These are phyloP conservation scores for Phytomonas francai DNA, from an alignment of 208 protist genomes.

Conservation along the genomic window DNA sequence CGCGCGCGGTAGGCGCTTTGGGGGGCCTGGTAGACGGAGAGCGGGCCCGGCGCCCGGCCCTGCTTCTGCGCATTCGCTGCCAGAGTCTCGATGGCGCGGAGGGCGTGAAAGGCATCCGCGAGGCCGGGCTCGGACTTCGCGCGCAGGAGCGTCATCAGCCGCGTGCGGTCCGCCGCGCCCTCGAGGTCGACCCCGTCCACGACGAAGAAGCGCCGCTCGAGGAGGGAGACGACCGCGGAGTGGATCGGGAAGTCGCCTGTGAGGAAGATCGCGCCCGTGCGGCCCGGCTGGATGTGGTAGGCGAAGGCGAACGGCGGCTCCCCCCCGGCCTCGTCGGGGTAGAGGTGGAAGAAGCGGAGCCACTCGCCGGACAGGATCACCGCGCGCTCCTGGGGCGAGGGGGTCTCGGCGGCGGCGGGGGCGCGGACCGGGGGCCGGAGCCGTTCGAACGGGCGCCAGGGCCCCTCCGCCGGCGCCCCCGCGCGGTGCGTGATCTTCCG, in stretches of 20 bases:
- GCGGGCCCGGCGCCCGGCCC: constrained; percentile 66
- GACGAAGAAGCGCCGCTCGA: constrained; percentile 75
- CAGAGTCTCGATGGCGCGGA: constrained; percentile 66
- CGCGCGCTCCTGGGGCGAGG: constrained; percentile 76
- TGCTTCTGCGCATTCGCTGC: constrained; percentile 80
- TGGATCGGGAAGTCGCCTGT: constrained; percentile 65
- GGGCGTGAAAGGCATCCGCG: constrained; percentile 35
- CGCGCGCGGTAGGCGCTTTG: constrained; percentile 53
- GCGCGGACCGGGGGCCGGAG: constrained; percentile 29
- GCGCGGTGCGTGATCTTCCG: constrained; percentile 1
- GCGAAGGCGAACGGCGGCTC: constrained; percentile 58
- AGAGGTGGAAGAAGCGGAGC: constrained; percentile 82
- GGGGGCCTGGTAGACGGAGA: constrained; percentile 72
- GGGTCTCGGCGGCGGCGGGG: constrained; percentile 20
- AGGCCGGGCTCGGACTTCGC: constrained; percentile 40
- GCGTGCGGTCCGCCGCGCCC: constrained; percentile 27
- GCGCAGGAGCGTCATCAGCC: constrained; percentile 35
- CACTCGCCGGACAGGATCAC: constrained; percentile 69
- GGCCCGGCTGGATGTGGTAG: constrained; percentile 79
- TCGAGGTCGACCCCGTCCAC: constrained; percentile 57
- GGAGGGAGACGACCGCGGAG: constrained; percentile 71
- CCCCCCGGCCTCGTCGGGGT: constrained; percentile 27
- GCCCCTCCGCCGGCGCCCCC: constrained; percentile 41
- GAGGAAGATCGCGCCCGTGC: constrained; percentile 77
- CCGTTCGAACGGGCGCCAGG: constrained; percentile 72